phyloP scores from a whole-genome alignment of 164 flowering plant genomes.

The Euptelea pleiosperma region DNA sequence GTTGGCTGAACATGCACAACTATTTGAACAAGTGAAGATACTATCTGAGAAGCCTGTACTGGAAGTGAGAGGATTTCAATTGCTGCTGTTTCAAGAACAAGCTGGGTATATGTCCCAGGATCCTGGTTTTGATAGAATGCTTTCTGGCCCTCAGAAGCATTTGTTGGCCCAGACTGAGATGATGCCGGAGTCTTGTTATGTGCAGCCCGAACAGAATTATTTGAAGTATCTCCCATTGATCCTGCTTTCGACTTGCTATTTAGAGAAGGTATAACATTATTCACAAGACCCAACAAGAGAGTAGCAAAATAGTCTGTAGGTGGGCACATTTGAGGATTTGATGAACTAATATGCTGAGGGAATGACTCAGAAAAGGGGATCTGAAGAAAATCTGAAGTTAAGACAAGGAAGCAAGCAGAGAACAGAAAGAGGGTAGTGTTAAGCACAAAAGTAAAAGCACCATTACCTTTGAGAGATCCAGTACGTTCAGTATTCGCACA shows the following conservation, averaged over 20 bases:
- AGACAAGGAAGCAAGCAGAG: slow-evolving; percentile 4
- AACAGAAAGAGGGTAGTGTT: not conserved
- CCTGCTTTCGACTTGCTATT: slow-evolving; percentile 59
- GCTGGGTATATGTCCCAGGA: slow-evolving; percentile 95
- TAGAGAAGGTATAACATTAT: slow-evolving; percentile 83
- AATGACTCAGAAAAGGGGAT: slow-evolving; percentile 95
- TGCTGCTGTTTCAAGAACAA: slow-evolving; percentile 90
- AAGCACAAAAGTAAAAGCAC: not conserved
- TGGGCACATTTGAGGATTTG: slow-evolving; percentile 73
- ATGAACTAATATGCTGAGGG: slow-evolving; percentile 67
- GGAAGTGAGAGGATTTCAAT: slow-evolving; percentile 96
- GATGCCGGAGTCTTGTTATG: slow-evolving; percentile 53
- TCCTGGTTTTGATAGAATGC: slow-evolving; percentile 94
- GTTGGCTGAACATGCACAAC: slow-evolving; percentile 90
- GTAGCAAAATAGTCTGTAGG: slow-evolving; percentile 90
- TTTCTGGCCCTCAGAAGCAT: slow-evolving; percentile 63
- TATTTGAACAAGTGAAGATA: slow-evolving; percentile 82
- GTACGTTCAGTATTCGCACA: slow-evolving; percentile 68
- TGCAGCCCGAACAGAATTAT: slow-evolving; percentile 40
- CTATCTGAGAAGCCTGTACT: slow-evolving; percentile 74
- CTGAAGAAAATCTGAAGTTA: slow-evolving; percentile 38
- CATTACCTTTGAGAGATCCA: slow-evolving; percentile 82
- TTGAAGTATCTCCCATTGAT: slow-evolving; percentile 47
- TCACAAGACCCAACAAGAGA: slow-evolving; percentile 74
- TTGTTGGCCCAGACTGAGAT: slow-evolving; percentile 52